Conservation (phyloP, 106 monocot species). For the Alisma plantagoaquatica region DNA sequence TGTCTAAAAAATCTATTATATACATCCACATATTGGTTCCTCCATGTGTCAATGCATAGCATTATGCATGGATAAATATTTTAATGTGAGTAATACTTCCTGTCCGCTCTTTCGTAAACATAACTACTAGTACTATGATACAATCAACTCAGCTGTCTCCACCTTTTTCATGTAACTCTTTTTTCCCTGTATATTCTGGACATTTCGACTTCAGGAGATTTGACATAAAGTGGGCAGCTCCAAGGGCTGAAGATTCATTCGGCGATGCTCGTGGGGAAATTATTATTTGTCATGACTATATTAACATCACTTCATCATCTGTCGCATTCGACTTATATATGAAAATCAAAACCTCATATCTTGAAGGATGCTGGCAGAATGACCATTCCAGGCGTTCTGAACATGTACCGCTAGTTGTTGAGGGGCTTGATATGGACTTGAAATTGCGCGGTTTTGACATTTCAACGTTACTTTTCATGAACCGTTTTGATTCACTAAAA, state of each 20-base stretch:
- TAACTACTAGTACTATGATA: too few species aligned
- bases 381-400: constrained; percentile 8
- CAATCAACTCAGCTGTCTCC: too few species aligned
- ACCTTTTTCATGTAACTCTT: not conserved
- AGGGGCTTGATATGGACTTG: constrained; percentile 87
- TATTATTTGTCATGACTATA: constrained; percentile 71
- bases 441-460: constrained; percentile 93
- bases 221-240: constrained; percentile 98
- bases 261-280: constrained; percentile 90
- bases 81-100: too few species aligned
- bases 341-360: constrained; percentile 73
- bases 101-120: too few species aligned
- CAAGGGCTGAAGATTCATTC: constrained; percentile 95
- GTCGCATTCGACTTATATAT: constrained; percentile 79
- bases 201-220: constrained; percentile 48
- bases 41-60: too few species aligned
- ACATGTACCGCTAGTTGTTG: constrained; percentile 49
- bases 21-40: too few species aligned
- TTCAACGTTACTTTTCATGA: constrained; percentile 57
- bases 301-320: constrained; percentile 66
- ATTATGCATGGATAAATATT: too few species aligned
- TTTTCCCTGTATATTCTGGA: constrained; percentile 1
- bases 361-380: constrained; percentile 29
- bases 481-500: constrained; percentile 70
- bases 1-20: too few species aligned